phyloP scores from a whole-genome alignment of 1,284 basidiomycete species.

The Megacollybia platyphylla region DNA sequence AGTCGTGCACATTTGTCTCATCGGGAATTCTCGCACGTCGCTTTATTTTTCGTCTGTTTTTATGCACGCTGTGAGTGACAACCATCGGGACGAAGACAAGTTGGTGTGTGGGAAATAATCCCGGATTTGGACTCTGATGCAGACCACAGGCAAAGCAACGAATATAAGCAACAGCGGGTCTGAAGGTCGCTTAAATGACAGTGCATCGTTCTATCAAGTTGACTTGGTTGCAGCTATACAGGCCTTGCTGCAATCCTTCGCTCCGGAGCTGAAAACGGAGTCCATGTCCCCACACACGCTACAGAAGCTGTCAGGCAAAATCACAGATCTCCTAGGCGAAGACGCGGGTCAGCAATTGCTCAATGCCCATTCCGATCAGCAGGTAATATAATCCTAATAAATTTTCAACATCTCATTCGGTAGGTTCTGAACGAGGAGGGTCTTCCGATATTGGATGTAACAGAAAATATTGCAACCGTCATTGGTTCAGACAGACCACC shows the following conservation, averaged over 20 bases:
- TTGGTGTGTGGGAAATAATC: background rate
- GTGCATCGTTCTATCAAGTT: background rate
- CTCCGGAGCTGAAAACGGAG: conserved; percentile 19
- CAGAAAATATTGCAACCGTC: conserved; percentile 30
- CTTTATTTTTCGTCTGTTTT: conserved; percentile 48
- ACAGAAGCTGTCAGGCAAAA: conserved; percentile 41
- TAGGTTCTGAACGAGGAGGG: conserved; percentile 67
- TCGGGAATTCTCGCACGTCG: conserved; percentile 16
- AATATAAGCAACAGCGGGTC: conserved; percentile 6
- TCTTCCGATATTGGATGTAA: conserved; percentile 64
- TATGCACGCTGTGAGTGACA: conserved; percentile 33
- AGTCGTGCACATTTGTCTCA: conserved; percentile 21
- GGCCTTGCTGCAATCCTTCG: conserved; percentile 36
- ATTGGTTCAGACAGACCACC: conserved; percentile 9
- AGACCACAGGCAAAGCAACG: conserved; percentile 1
- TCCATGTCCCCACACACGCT: conserved; percentile 35
- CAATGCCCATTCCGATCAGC: conserved; percentile 37
- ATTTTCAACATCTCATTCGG: background rate
- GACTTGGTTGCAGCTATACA: conserved; percentile 27
- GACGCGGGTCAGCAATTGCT: conserved; percentile 22
- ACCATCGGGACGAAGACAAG: conserved; percentile 29
- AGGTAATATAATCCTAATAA: conserved; percentile 25
- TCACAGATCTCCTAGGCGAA: conserved; percentile 47
- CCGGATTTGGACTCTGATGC: background rate
- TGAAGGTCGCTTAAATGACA: conserved; percentile 4